phyloP scores from a whole-genome alignment of 169 alveolate genomes.

The Cystoisospora suis region DNA sequence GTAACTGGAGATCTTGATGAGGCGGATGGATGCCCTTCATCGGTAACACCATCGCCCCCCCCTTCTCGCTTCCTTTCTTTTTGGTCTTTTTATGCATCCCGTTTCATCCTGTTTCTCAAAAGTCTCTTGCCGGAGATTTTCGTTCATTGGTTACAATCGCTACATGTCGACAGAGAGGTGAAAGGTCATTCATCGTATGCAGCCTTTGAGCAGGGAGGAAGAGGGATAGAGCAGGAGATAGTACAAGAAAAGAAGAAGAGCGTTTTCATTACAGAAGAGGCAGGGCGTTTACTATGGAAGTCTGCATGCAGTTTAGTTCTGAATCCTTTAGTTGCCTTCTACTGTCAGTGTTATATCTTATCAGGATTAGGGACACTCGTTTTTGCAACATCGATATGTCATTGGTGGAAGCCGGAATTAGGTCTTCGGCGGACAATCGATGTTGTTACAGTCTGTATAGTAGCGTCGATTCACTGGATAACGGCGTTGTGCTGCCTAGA shows the following conservation, averaged over 20 bases:
- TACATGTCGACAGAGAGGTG: not conserved
- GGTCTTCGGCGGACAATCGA: conserved; percentile 21
- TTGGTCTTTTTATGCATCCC: too few relatives aligned
- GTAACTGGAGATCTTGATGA: too few relatives aligned
- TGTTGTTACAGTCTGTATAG: not conserved
- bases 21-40: too few relatives aligned
- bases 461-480: not conserved
- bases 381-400: not conserved
- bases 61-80: too few relatives aligned
- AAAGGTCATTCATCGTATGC: too few relatives aligned
- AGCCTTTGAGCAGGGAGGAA: too few relatives aligned
- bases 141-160: too few relatives aligned
- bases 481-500: not conserved
- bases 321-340: not conserved
- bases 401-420: conserved; percentile 14
- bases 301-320: not conserved
- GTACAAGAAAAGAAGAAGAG: too few relatives aligned
- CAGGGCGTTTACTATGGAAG: conserved; percentile 3
- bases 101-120: too few relatives aligned
- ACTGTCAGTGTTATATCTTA: conserved; percentile 5
- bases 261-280: not conserved
- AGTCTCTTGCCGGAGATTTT: too few relatives aligned
- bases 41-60: too few relatives aligned
- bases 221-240: too few relatives aligned
- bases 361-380: not conserved